A percentile compares a stretch with the other conserved stretches of the same genome.
Evolutionary conservation across 192 early-diverging fungal species (phyloP).

Genomic region (Paraglomus brasilianum): DNA sequence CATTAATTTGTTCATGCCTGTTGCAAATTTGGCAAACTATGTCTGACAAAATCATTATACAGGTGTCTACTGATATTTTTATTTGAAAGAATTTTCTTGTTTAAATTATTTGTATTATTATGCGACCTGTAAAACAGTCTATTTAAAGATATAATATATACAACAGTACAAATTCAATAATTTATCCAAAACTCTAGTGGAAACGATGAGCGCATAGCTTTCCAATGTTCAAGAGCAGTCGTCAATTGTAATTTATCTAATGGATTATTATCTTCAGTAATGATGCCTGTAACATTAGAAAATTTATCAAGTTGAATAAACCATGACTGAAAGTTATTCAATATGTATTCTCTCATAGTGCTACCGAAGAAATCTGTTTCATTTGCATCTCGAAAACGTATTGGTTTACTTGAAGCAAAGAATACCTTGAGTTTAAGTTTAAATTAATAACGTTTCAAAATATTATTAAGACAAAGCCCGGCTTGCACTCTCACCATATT

Average conservation of each 20-base stretch:
- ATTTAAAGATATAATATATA: too few species aligned
- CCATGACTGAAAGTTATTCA: conserved; percentile 48
- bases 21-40: too few species aligned
- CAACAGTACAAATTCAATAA: conserved; percentile 43
- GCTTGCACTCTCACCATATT: conserved; percentile 54
- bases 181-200: conserved; percentile 71
- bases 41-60: too few species aligned
- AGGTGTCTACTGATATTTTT: too few species aligned
- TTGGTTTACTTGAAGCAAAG: conserved; percentile 54
- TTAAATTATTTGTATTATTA: too few species aligned
- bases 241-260: conserved; percentile 56
- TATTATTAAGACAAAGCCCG: not conserved
- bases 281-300: conserved; percentile 41
- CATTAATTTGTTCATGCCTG: not conserved
- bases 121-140: too few species aligned
- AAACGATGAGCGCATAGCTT: conserved; percentile 68
- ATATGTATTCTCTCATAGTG: conserved; percentile 48
- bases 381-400: conserved; percentile 45
- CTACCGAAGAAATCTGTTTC: conserved; percentile 40
- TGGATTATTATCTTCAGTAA: conserved; percentile 66
- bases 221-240: conserved; percentile 69
- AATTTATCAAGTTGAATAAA: conserved; percentile 38
- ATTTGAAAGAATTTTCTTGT: too few species aligned
- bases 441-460: conserved; percentile 37
- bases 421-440: conserved; percentile 46